Base-by-base conservation (phyloP, 352 stramenopile species). In the Phytophthora ramorum region DNA sequence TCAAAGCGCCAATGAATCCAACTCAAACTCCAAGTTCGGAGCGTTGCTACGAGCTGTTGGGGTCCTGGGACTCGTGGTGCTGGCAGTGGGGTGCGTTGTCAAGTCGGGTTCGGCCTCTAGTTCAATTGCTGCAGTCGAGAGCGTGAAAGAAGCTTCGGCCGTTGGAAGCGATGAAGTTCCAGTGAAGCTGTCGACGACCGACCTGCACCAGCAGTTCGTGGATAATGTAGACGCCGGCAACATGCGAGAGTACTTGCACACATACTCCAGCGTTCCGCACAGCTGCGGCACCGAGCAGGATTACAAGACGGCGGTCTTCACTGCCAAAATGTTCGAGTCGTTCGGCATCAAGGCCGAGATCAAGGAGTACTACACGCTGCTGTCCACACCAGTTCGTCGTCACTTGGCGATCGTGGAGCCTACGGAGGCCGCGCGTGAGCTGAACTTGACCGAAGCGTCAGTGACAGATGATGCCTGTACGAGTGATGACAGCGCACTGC, bases 401-500 rank as follows among this genome's bases (percentile, higher is more conserved):
- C 69, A 58, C 14, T 52, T 81, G 2, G 66, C 76, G 13, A 82
- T 87, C 50, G 69, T 91, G 8, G 67, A 64, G 28, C 75, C 89
- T 2, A 3, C 61, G 19, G 43, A 50, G 9, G 51, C 52, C 1
- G 58, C 54, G 17, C 55, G 74, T 0, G 75, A 75, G 19, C 70
- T 82, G 28, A 68, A 93, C 44, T 40, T 95, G 9, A 92, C 78
- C n/a, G 69, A 87, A 35, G 81, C 73, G 14, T 58, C 57, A 5
- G 66, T 97, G 7, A 64, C 57, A 8, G 83, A 87, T 20, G 86
- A 93, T 49, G 53, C 86, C 10, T 83, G 93, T 30, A 82, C 67
- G 54, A 91, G 61, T 66, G 76, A 54, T 64, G 71, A 79, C 50
- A 40, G 34, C 16, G 85, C 72, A 65, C 75, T 80, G 69, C 90